Conservation (phyloP, 164 flowering plant genomes). For the Euptelea pleiosperma region DNA sequence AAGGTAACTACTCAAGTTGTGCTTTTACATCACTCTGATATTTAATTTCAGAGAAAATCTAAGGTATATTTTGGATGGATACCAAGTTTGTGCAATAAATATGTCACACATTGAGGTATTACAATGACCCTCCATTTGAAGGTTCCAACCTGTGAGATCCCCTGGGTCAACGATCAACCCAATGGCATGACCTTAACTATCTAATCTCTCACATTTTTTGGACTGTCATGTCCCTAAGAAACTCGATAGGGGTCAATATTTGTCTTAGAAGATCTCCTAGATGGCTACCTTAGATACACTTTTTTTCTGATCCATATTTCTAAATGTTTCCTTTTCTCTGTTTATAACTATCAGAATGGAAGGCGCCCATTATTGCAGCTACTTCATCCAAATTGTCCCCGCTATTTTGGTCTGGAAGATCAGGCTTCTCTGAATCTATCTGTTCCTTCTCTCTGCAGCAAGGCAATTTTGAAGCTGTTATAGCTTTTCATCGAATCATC, state of each 20-base stretch:
- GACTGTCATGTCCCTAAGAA: too few relatives aligned
- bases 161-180: too few relatives aligned
- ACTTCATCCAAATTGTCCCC: conserved; percentile 79
- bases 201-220: too few relatives aligned
- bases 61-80: background rate
- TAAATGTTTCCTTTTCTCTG: conserved; percentile 5
- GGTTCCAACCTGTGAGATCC: background rate
- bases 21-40: background rate
- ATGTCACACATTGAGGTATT: too few relatives aligned
- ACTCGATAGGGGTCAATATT: too few relatives aligned
- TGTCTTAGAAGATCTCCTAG: background rate
- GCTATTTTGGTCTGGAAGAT: conserved; percentile 75
- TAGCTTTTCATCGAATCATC: background rate
- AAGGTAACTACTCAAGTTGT: conserved; percentile 54
- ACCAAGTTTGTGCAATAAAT: background rate
- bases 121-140: background rate
- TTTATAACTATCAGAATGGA: conserved; percentile 52
- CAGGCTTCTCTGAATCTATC: conserved; percentile 49
- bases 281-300: background rate
- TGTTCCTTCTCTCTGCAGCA: conserved; percentile 58
- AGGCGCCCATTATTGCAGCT: conserved; percentile 76
- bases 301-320: background rate
- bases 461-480: conserved; percentile 34
- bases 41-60: background rate
- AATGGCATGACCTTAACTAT: too few relatives aligned